Percentiles rank a stretch among this genome's conserved stretches.
phyloP scores from a whole-genome alignment of 352 stramenopile species.

The Phytophthora palmivora region DNA sequence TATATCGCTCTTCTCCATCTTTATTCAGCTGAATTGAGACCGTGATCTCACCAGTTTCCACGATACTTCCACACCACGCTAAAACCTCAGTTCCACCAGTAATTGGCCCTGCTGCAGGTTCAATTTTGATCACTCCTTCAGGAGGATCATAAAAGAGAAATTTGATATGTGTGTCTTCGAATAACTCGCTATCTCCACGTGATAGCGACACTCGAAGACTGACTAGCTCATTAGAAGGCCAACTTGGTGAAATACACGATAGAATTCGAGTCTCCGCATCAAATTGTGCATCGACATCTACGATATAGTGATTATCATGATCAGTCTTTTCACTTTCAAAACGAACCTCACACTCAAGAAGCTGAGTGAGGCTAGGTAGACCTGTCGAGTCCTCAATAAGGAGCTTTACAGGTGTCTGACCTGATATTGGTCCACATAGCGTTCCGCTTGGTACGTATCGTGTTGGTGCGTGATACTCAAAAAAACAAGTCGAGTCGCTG shows the following conservation, averaged over 20 bases:
- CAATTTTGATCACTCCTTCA: conserved; percentile 65
- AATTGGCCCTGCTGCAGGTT: conserved; percentile 62
- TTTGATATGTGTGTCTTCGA: conserved; percentile 53
- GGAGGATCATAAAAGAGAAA: conserved; percentile 82
- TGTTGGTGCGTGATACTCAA: conserved; percentile 70
- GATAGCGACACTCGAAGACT: conserved; percentile 45
- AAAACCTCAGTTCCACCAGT: conserved; percentile 61
- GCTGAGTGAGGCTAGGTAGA: conserved; percentile 44
- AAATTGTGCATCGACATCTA: conserved; percentile 52
- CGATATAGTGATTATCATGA: conserved; percentile 1
- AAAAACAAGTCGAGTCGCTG: conserved; percentile 68
- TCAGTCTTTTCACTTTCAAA: conserved; percentile 55
- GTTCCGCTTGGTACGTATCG: conserved; percentile 48
- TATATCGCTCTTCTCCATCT: not conserved
- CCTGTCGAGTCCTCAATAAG: conserved; percentile 48
- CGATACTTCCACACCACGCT: conserved; percentile 66
- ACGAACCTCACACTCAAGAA: conserved; percentile 54
- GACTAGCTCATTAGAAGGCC: conserved; percentile 69
- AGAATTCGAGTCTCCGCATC: conserved; percentile 41
- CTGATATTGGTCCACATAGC: conserved; percentile 65
- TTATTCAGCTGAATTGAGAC: conserved; percentile 50
- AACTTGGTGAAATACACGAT: conserved; percentile 50
- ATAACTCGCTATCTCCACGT: conserved; percentile 32
- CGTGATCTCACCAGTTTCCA: conserved; percentile 72
- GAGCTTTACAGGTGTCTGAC: conserved; percentile 56